Base-by-base conservation (phyloP, 768 basidiomycete genomes). In the Rhizopogon vinicolor region DNA sequence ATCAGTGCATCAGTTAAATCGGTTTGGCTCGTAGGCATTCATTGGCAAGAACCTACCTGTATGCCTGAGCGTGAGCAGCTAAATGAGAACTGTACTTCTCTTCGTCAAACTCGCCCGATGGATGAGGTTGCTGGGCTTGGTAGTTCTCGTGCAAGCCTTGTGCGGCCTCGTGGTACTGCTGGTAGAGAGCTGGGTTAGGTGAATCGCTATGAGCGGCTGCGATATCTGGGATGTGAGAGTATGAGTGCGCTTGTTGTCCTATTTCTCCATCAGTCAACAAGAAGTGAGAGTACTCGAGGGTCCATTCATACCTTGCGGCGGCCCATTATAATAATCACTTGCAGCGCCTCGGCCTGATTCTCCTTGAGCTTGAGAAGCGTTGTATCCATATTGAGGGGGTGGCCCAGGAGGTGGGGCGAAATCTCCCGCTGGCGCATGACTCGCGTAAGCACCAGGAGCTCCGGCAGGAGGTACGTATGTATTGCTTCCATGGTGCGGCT, bases 61-160 rank as follows among this genome's bases (percentile, higher is more conserved):
- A 71, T 35, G 70, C 69, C 40, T 68, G 69, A 5, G 54, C 56
- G 22, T 69, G 69, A n/a, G 68, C 68, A 18, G 65, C 62, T 1
- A 61, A 50, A 0, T 67, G 69, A 1, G 59, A 13, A 14, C 44
- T 53, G 46, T 67, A 62, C 14, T 57, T 48, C 3, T 58, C 58
- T 3, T 60, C 62, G 0, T 58, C 45, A 12, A 60, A 31, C 41
- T 44, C 28, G 25, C 19, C 7, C 16, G 55, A 22, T 41, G n/a
- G 41, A 6, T 42, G 35, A 43, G 54, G 62, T 7, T 25, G 7
- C 19, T 63, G 62, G 0, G 56, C 28, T 44, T 69, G 56, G n/a
- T 63, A 61, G 41, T 19, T 67, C 22, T 61, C 59, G 0, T 64
- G 59, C 31, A 68, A 41, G 5, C 67, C 67, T 28, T 58, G 56